phyloP scores from a whole-genome alignment of 2,329 filamentous ascomycete genomes.

The Talaromyces pinophilus region DNA sequence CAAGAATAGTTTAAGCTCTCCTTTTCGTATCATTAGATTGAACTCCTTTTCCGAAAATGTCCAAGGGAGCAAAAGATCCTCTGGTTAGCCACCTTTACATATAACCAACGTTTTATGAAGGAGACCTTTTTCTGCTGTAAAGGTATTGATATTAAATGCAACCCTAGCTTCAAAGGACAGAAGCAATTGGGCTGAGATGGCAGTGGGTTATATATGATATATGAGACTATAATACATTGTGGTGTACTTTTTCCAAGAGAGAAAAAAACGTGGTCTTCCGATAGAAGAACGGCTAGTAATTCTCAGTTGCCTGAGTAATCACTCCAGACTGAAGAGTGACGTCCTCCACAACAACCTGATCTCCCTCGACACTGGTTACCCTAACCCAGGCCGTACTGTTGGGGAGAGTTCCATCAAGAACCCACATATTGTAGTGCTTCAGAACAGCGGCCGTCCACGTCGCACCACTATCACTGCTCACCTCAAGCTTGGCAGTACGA shows the following conservation, averaged over 20 bases:
- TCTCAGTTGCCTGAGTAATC: constrained; percentile 5
- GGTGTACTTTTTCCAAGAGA: neutral
- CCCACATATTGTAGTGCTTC: constrained; percentile 10
- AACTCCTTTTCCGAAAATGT: too few relatives aligned
- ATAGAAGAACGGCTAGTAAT: neutral
- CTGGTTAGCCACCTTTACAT: too few relatives aligned
- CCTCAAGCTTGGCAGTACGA: constrained; percentile 7
- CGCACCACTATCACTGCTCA: constrained; percentile 1
- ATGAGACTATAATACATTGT: neutral
- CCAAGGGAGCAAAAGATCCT: too few relatives aligned
- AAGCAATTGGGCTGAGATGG: neutral
- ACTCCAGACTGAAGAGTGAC: constrained; percentile 1
- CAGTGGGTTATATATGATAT: neutral
- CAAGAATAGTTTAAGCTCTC: too few relatives aligned
- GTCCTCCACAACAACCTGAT: constrained; percentile 9
- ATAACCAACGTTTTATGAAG: neutral
- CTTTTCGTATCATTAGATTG: too few relatives aligned
- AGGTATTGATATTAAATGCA: neutral
- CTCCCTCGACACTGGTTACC: neutral
- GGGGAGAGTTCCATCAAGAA: neutral
- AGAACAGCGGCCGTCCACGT: neutral
- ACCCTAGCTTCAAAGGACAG: neutral
- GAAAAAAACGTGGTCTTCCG: neutral
- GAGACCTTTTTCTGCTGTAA: neutral
- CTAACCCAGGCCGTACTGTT: neutral